These are phyloP conservation scores for Lathyrus sativus DNA, from an alignment of 306 rosid genomes.

Conservation along the genomic window DNA sequence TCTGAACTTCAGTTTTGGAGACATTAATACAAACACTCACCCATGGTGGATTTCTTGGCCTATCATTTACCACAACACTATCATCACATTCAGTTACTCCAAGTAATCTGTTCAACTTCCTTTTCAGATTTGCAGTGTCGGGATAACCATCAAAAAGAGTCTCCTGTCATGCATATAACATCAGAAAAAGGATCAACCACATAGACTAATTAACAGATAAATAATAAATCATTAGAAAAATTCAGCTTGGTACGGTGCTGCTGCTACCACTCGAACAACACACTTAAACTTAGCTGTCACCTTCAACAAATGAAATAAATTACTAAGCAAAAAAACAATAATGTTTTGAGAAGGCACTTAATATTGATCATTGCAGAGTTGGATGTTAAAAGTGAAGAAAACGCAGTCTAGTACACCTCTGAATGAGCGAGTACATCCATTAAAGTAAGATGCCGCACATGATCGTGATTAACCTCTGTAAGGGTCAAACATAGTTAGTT, in stretches of 20 bases:
- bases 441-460: conserved; percentile 41
- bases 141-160: too few relatives aligned
- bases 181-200: too few relatives aligned
- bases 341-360: background rate
- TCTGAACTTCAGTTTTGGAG: conserved; percentile 25
- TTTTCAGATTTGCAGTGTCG: conserved; percentile 25
- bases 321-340: conserved; percentile 4
- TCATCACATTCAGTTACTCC: conserved; percentile 44
- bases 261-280: conserved; percentile 59
- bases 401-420: conserved; percentile 54
- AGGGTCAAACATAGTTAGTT: conserved; percentile 13
- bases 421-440: conserved; percentile 61
- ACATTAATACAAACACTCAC: conserved; percentile 49
- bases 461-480: conserved; percentile 48
- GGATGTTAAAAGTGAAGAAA: conserved; percentile 5
- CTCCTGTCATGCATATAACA: too few relatives aligned
- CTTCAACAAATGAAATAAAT: conserved; percentile 42
- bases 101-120: conserved; percentile 51
- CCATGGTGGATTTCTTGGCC: conserved; percentile 79
- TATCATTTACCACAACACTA: conserved; percentile 2
- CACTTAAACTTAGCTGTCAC: conserved; percentile 64
- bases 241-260: conserved; percentile 48
- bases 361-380: conserved; percentile 1
- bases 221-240: background rate
- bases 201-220: too few relatives aligned